Evolutionary conservation across 2,329 filamentous ascomycete genomes (phyloP), one percentile per base, ranked within the genome.

Genomic region (Verticillium nubilum): DNA sequence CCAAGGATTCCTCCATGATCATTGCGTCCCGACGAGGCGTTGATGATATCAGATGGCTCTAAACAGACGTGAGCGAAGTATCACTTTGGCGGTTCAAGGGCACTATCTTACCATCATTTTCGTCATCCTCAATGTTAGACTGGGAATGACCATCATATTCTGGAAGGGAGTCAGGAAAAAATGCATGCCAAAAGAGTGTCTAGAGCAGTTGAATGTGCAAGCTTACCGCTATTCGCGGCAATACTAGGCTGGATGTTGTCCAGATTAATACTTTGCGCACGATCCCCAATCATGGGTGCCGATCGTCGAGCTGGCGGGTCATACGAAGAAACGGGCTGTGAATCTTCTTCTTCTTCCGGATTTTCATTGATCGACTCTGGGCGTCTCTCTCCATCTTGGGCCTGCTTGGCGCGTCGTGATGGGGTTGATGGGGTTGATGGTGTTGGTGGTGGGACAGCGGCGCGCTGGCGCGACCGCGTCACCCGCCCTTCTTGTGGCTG

Each of bases 21-120:
- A 56, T 60, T 17, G 54, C 59, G 9, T 54, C n/a, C 26, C 59
- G 59, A 12, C 19, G 27, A 52, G 26, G 6, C 42, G 19, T 50
- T 23, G 19, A 10, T 23, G 6, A 23, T 6, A 12, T 23, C 13
- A 12, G 42, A 50, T 10, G 42, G 42, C 42, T 50, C 42, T 50
- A 50, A 3, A 50, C 2, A 13, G 19, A 23, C 3, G 25, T 50
- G 42, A 50, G 19, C 25, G n/a, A 50, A 4, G 7, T 3, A 9
- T n/a, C n/a, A 5, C 10, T 9, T 19, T 19, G 19, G 5, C 9
- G 19, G 9, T 12, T 26, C 3, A 6, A 26, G 42, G n/a, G 19
- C 6, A 6, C 19, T 12, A 4, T 7, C 19, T 23, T 23, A 50
- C n/a, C 42, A 50, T 23, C 42, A 2, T 54, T 52, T 19, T 62